Percentiles rank a stretch among this genome's conserved stretches.
phyloP scores from a whole-genome alignment of 169 alveolate genomes.

The Plasmodium vivax region DNA sequence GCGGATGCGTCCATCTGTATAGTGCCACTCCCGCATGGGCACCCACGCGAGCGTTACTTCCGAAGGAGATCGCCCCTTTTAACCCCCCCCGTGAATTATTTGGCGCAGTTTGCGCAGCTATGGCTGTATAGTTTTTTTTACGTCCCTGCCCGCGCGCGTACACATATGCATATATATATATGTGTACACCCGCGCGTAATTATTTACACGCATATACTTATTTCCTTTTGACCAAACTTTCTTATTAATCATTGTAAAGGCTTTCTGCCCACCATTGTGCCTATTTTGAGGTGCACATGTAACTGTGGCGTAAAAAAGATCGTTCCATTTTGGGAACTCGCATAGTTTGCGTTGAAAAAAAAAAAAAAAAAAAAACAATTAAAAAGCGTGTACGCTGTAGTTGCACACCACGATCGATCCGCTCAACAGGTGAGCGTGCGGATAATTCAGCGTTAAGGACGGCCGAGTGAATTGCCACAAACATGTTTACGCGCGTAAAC shows the following conservation, averaged over 20 bases:
- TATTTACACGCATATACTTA: not conserved
- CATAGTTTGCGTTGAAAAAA: not conserved
- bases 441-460: not conserved
- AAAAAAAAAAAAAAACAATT: too few species aligned
- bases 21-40: not conserved
- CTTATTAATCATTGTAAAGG: not conserved
- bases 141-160: not conserved
- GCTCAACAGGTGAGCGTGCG: not conserved
- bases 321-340: not conserved
- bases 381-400: not conserved
- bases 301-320: not conserved
- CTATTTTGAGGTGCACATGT: not conserved
- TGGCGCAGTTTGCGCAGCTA: not conserved
- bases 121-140: conserved; percentile 5
- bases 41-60: not conserved
- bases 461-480: not conserved
- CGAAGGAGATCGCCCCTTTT: not conserved
- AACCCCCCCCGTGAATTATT: not conserved
- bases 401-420: not conserved
- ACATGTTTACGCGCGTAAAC: not conserved
- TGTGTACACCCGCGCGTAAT: not conserved
- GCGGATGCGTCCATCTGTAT: not conserved
- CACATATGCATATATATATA: not conserved
- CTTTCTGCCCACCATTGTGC: not conserved
- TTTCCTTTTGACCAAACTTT: not conserved